phyloP scores from a whole-genome alignment of 805 yeast genomes.

The Suhomyces faveliae region DNA sequence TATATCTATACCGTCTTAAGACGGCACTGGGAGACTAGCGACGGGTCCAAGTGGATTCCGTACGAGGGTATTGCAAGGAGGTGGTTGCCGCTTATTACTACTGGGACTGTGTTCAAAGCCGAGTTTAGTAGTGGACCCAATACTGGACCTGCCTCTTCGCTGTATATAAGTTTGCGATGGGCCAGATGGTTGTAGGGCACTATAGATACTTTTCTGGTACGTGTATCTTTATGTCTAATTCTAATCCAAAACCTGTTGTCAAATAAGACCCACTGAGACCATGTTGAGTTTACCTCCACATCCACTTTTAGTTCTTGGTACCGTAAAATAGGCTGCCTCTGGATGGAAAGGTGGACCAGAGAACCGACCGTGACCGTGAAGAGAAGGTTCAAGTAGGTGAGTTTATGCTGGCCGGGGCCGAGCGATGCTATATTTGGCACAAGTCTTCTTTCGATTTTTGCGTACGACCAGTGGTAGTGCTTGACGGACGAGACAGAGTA shows the following conservation, averaged over 20 bases:
- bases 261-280: slow-evolving; percentile 28
- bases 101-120: background rate
- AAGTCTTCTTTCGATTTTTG: slow-evolving; percentile 33
- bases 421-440: slow-evolving; percentile 22
- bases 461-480: slow-evolving; percentile 40
- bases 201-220: background rate
- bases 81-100: background rate
- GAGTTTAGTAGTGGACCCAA: no score
- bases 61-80: background rate
- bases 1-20: background rate
- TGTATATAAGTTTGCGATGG: background rate
- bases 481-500: slow-evolving; percentile 31
- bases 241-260: slow-evolving; percentile 42
- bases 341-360: background rate
- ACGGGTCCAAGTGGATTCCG: background rate
- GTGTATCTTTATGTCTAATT: background rate
- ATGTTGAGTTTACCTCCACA: background rate
- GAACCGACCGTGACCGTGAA: slow-evolving; percentile 13
- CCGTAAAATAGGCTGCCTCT: slow-evolving; percentile 19
- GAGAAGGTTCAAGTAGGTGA: slow-evolving; percentile 19
- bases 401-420: background rate
- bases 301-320: background rate
- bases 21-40: background rate
- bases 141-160: background rate
- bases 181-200: background rate